Conservation (phyloP, 106 monocot species). For the Ottelia alismoides region DNA sequence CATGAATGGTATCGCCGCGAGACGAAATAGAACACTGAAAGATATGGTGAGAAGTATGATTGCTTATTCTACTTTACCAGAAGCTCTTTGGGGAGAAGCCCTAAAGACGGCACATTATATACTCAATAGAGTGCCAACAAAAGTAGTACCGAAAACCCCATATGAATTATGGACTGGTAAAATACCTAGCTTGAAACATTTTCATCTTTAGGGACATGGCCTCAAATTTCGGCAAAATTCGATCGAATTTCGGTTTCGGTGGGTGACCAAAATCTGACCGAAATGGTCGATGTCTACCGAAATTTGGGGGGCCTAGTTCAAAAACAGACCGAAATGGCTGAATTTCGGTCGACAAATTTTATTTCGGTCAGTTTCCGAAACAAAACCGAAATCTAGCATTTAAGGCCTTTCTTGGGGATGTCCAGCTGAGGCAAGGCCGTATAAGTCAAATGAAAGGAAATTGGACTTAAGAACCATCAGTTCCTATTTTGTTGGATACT, state of each 20-base stretch:
- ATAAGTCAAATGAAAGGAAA: conserved; percentile 9
- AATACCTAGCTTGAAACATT: neutral
- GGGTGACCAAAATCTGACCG: too few relatives aligned
- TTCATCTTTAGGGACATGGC: too few relatives aligned
- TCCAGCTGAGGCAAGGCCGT: conserved; percentile 12
- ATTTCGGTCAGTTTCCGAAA: too few relatives aligned
- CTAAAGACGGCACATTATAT: conserved; percentile 11
- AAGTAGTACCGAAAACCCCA: conserved; percentile 2
- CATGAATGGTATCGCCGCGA: conserved; percentile 8
- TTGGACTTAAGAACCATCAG: conserved; percentile 7
- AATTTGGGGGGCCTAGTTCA: too few relatives aligned
- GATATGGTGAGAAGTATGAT: conserved; percentile 4
- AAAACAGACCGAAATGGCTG: too few relatives aligned
- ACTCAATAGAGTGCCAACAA: conserved; percentile 13
- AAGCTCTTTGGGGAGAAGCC: neutral
- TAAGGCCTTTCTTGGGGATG: conserved; percentile 12
- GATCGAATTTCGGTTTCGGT: too few relatives aligned
- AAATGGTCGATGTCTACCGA: too few relatives aligned
- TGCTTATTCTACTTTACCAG: neutral
- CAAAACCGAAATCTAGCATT: too few relatives aligned
- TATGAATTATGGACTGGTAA: conserved; percentile 14
- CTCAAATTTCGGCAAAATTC: too few relatives aligned
- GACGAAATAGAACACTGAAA: conserved; percentile 4
- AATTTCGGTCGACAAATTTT: too few relatives aligned
- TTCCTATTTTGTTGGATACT: conserved; percentile 11